Evolutionary conservation across 768 basidiomycete genomes (phyloP).

Genomic region (Boletus sp.): DNA sequence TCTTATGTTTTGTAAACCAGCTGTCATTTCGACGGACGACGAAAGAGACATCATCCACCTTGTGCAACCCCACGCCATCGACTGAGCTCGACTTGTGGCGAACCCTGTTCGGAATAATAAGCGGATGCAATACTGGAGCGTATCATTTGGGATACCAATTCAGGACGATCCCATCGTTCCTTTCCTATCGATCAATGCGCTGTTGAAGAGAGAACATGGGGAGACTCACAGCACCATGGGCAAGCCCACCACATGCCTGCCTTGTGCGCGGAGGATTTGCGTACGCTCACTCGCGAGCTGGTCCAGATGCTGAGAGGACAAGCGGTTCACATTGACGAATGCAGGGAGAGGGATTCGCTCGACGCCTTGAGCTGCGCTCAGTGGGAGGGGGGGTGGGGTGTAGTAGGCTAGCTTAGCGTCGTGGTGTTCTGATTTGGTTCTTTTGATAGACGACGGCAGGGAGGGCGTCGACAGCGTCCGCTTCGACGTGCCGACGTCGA

Average conservation of each 20-base stretch:
- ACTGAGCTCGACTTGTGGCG: slow-evolving; percentile 4
- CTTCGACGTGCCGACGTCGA: slow-evolving; percentile 10
- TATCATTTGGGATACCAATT: slow-evolving; percentile 25
- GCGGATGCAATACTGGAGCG: neutral
- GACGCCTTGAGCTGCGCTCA: slow-evolving; percentile 24
- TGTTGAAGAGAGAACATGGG: neutral
- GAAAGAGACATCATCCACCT: neutral
- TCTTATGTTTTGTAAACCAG: neutral
- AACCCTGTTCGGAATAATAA: slow-evolving; percentile 20
- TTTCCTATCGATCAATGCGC: slow-evolving; percentile 11
- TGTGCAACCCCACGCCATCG: neutral
- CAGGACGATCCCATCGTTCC: slow-evolving; percentile 29
- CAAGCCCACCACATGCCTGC: slow-evolving; percentile 22
- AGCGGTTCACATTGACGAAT: slow-evolving; percentile 7
- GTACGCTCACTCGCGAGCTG: slow-evolving; percentile 19
- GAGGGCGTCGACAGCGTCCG: slow-evolving; percentile 9
- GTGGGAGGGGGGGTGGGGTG: slow-evolving; percentile 18
- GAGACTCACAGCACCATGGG: slow-evolving; percentile 28
- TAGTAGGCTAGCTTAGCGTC: neutral
- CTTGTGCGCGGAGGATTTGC: slow-evolving; percentile 18
- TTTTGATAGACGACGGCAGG: slow-evolving; percentile 13
- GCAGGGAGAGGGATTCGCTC: slow-evolving; percentile 25
- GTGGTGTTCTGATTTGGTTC: slow-evolving; percentile 19
- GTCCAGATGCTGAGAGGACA: slow-evolving; percentile 12
- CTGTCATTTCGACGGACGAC: neutral